Conservation (phyloP, 2,329 filamentous ascomycete genomes). For the Aspergillus sp. region DNA sequence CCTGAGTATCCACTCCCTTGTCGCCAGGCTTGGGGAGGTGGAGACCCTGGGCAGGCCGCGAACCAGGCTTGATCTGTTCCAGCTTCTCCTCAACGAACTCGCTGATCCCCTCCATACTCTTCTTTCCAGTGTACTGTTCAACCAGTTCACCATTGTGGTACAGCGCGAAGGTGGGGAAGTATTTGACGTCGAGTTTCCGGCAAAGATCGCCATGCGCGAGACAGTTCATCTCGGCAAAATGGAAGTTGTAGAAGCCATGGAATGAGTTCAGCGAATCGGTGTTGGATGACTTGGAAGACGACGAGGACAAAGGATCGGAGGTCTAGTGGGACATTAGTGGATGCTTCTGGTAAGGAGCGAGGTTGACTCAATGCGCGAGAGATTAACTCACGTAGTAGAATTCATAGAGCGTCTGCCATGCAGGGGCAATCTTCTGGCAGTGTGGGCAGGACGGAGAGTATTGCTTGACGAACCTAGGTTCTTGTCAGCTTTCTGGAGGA, state of each 20-base stretch:
- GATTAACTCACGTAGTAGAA: constrained; percentile 66
- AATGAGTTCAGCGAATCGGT: constrained; percentile 65
- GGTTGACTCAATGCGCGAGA: constrained; percentile 9
- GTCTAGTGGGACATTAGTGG: constrained; percentile 56
- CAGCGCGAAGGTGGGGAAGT: constrained; percentile 75
- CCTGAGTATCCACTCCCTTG: constrained; percentile 48
- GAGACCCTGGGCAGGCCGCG: constrained; percentile 67
- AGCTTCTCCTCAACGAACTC: constrained; percentile 73
- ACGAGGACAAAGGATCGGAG: constrained; percentile 66
- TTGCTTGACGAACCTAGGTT: constrained; percentile 53
- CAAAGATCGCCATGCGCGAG: constrained; percentile 80
- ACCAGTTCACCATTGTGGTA: constrained; percentile 75
- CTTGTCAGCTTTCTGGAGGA: constrained; percentile 19
- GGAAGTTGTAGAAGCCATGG: constrained; percentile 81
- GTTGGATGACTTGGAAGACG: constrained; percentile 53
- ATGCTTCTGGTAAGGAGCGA: neutral
- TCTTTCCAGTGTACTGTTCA: constrained; percentile 65
- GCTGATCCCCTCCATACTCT: constrained; percentile 67
- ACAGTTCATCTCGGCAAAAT: constrained; percentile 85
- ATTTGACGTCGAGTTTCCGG: constrained; percentile 63
- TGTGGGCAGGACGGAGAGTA: constrained; percentile 63
- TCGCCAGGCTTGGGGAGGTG: constrained; percentile 72
- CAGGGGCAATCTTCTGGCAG: constrained; percentile 77
- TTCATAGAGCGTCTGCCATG: constrained; percentile 90
- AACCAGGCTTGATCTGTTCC: constrained; percentile 77